phyloP scores from a whole-genome alignment of 768 basidiomycete genomes.

The Podaxis sp. region DNA sequence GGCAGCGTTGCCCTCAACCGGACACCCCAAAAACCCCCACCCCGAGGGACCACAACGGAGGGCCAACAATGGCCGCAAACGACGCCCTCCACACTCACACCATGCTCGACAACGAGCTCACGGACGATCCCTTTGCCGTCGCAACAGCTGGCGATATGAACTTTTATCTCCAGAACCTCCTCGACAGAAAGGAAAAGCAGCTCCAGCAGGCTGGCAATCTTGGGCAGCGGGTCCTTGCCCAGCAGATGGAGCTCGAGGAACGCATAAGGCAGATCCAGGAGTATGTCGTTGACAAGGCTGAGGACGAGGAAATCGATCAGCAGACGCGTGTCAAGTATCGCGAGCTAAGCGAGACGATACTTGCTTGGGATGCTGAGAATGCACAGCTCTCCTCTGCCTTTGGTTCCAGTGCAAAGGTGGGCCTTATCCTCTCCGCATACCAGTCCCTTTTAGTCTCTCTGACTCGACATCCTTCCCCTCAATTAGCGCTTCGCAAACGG shows the following conservation, averaged over 20 bases:
- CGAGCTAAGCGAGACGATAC: slow-evolving; percentile 72
- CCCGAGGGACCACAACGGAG: neutral
- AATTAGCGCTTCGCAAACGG: slow-evolving; percentile 38
- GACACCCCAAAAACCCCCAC: neutral
- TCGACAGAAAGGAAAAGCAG: slow-evolving; percentile 90
- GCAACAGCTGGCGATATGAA: slow-evolving; percentile 54
- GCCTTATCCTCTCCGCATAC: neutral
- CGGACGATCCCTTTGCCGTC: slow-evolving; percentile 6
- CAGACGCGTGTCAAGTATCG: slow-evolving; percentile 71
- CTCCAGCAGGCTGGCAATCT: slow-evolving; percentile 88
- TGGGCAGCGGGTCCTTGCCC: slow-evolving; percentile 89
- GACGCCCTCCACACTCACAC: neutral
- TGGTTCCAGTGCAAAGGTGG: slow-evolving; percentile 37
- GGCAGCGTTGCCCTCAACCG: neutral
- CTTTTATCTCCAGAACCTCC: slow-evolving; percentile 59
- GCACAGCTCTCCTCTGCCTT: slow-evolving; percentile 68
- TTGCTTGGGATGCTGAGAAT: slow-evolving; percentile 78
- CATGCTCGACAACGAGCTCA: neutral
- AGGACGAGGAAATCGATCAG: slow-evolving; percentile 30
- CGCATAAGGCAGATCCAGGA: slow-evolving; percentile 69
- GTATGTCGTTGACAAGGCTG: slow-evolving; percentile 10
- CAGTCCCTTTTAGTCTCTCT: neutral
- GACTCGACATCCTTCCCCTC: neutral
- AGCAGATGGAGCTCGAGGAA: slow-evolving; percentile 91
- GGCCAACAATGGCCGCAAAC: neutral